These are phyloP conservation scores for Wickerhamomyces silvicola DNA, from an alignment of 805 yeast species.

Conservation along the genomic window DNA sequence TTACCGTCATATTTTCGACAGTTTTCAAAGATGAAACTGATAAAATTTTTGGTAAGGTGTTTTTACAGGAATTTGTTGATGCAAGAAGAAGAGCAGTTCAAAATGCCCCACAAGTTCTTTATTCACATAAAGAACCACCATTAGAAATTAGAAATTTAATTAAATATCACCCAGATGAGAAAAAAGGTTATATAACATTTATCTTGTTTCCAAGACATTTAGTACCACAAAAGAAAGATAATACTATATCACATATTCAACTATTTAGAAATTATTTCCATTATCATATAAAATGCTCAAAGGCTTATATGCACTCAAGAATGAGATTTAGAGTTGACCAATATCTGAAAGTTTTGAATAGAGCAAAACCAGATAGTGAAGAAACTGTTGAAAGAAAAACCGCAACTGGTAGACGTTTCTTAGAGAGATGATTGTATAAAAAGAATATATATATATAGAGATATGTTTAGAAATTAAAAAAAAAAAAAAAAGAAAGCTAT, in stretches of 20 bases:
- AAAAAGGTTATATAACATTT: slow-evolving; percentile 54
- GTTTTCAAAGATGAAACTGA: slow-evolving; percentile 96
- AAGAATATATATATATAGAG: neutral
- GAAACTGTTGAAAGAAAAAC: slow-evolving; percentile 48
- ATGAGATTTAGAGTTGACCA: slow-evolving; percentile 95
- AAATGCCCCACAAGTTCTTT: slow-evolving; percentile 96
- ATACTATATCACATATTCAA: slow-evolving; percentile 85
- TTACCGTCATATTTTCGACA: slow-evolving; percentile 92
- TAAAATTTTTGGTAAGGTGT: slow-evolving; percentile 82
- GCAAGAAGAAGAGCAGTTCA: slow-evolving; percentile 94
- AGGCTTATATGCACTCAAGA: slow-evolving; percentile 97
- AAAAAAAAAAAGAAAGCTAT: neutral
- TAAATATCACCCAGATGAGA: slow-evolving; percentile 31
- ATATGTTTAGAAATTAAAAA: slow-evolving; percentile 1
- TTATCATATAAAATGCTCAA: slow-evolving; percentile 96
- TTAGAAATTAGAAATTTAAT: slow-evolving; percentile 60
- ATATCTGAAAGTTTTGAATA: slow-evolving; percentile 88
- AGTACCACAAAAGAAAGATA: slow-evolving; percentile 62
- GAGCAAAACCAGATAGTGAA: slow-evolving; percentile 91
- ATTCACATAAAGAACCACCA: slow-evolving; percentile 88
- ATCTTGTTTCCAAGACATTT: slow-evolving; percentile 82
- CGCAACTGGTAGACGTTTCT: slow-evolving; percentile 26
- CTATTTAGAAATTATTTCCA: slow-evolving; percentile 95
- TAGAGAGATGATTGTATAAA: slow-evolving; percentile 3
- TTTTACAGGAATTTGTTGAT: slow-evolving; percentile 89